A percentile compares a stretch with the other conserved stretches of the same genome.
Evolutionary conservation across 2,329 filamentous ascomycete genomes (phyloP).

Genomic region (Metarhizium brunneum): DNA sequence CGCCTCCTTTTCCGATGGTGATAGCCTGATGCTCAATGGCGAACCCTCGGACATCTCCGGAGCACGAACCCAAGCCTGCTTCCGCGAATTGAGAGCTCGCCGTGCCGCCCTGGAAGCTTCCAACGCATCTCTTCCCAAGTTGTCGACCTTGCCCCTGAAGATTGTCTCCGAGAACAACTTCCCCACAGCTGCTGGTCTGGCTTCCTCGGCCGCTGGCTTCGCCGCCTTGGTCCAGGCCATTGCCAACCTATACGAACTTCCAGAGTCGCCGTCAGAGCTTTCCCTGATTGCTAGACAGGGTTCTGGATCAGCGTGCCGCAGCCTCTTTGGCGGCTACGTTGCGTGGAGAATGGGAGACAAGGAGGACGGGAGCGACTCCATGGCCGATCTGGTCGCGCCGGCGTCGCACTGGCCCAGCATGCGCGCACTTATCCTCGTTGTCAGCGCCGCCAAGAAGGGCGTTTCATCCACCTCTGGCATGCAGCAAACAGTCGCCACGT

Average conservation of each 20-base stretch:
- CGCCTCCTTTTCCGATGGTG: slow-evolving; percentile 50
- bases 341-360: slow-evolving; percentile 78
- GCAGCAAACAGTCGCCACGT: slow-evolving; percentile 93
- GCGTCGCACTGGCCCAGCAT: slow-evolving; percentile 92
- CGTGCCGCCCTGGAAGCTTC: slow-evolving; percentile 65
- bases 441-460: slow-evolving; percentile 89
- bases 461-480: slow-evolving; percentile 89
- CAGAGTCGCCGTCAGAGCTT: slow-evolving; percentile 71
- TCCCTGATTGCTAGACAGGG: slow-evolving; percentile 87
- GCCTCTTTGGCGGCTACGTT: slow-evolving; percentile 89
- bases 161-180: slow-evolving; percentile 98
- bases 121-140: slow-evolving; percentile 68
- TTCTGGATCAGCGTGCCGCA: slow-evolving; percentile 88
- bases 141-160: slow-evolving; percentile 67
- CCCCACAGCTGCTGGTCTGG: slow-evolving; percentile 88
- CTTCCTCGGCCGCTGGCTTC: slow-evolving; percentile 61
- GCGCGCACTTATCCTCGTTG: slow-evolving; percentile 85
- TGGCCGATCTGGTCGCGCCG: slow-evolving; percentile 80
- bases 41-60: slow-evolving; percentile 75
- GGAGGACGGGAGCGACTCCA: slow-evolving; percentile 74
- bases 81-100: slow-evolving; percentile 72
- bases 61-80: slow-evolving; percentile 87
- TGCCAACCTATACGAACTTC: slow-evolving; percentile 82
- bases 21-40: slow-evolving; percentile 79
- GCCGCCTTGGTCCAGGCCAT: slow-evolving; percentile 73